Conservation (phyloP, 345 rosid species). For the Corymbia maculata region DNA sequence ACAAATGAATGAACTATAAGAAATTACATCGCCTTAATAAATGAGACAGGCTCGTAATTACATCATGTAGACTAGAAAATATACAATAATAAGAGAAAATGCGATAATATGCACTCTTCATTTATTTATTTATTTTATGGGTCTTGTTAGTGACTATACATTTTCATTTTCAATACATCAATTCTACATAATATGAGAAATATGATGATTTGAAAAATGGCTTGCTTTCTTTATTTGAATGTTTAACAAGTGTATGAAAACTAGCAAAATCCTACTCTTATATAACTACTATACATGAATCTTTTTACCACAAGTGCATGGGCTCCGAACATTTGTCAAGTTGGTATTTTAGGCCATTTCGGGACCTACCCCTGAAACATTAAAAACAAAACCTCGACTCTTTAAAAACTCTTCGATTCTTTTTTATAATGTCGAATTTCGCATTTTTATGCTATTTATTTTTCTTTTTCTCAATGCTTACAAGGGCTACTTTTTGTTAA, state of each 20-base stretch:
- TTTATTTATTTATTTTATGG: neutral
- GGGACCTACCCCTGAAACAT: neutral
- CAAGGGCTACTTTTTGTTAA: neutral
- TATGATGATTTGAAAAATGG: neutral
- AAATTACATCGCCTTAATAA: neutral
- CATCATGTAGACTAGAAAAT: neutral
- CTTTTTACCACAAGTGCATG: neutral
- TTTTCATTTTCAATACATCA: neutral
- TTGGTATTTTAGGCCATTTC: rapidly evolving
- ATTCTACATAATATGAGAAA: neutral
- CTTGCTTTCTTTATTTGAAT: neutral
- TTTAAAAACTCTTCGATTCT: neutral
- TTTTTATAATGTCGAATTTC: neutral
- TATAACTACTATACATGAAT: neutral
- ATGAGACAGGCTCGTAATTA: neutral
- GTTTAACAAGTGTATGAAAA: neutral
- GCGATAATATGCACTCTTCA: neutral
- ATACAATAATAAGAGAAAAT: neutral
- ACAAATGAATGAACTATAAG: neutral
- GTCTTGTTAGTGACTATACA: neutral
- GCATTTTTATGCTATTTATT: neutral
- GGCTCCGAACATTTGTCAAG: neutral
- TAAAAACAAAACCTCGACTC: neutral
- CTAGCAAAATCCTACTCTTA: neutral
- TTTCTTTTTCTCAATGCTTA: neutral